Evolutionary conservation across 441 rosid species (phyloP).

Genomic region (Metrosideros polymorpha): DNA sequence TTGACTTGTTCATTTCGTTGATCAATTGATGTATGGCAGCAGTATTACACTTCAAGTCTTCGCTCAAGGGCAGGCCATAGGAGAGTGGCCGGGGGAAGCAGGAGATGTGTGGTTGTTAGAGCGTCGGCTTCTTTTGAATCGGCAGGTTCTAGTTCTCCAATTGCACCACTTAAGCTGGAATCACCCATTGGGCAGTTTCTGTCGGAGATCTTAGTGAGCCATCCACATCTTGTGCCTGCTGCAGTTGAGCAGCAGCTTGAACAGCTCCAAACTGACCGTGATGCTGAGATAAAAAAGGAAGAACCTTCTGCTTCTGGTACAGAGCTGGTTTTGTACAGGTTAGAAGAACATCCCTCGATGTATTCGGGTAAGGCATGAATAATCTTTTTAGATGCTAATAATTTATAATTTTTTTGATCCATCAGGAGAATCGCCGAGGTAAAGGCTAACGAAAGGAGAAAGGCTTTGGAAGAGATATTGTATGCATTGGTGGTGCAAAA

Average conservation of each 20-base stretch:
- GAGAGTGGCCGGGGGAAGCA: conserved; percentile 20
- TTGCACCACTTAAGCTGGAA: conserved; percentile 75
- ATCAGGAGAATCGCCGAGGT: conserved; percentile 88
- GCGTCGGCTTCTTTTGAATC: conserved; percentile 43
- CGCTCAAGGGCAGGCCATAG: conserved; percentile 15
- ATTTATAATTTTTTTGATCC: neutral
- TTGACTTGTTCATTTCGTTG: neutral
- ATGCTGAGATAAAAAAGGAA: conserved; percentile 47
- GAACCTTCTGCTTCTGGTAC: conserved; percentile 52
- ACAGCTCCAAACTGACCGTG: conserved; percentile 81
- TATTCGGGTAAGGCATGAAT: neutral
- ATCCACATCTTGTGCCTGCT: conserved; percentile 89
- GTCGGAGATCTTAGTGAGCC: conserved; percentile 67
- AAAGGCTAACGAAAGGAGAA: conserved; percentile 76
- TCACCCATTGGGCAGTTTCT: conserved; percentile 85
- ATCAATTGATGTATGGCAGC: conserved; percentile 12
- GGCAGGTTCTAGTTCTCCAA: conserved; percentile 27
- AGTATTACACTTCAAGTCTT: conserved; percentile 19
- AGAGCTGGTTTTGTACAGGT: conserved; percentile 78
- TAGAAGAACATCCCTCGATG: neutral
- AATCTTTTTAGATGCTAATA: neutral
- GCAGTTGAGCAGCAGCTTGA: conserved; percentile 96
- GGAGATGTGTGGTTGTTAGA: conserved; percentile 33
- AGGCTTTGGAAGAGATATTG: conserved; percentile 72
- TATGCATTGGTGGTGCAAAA: conserved; percentile 83